phyloP scores from a whole-genome alignment of 257 asterid species.

The Scutellaria barbata region DNA sequence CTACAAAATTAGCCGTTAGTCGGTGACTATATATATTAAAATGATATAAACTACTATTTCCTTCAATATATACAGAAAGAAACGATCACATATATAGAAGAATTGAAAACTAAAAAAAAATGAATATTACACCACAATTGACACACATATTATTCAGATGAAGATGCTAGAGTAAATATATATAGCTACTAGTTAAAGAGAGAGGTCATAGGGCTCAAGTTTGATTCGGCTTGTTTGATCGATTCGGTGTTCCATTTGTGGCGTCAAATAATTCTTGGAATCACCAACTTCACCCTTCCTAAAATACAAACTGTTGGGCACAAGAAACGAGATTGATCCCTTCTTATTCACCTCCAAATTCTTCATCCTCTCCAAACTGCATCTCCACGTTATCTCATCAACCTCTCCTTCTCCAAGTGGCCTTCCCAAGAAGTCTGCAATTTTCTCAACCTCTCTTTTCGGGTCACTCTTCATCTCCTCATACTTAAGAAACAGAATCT shows the following conservation, averaged over 20 bases:
- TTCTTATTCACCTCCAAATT: conserved; percentile 31
- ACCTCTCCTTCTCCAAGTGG: conserved; percentile 38
- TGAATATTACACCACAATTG: no score
- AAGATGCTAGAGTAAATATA: no score
- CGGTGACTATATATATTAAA: no score
- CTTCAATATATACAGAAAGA: no score
- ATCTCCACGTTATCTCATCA: neutral
- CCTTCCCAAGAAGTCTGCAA: conserved; percentile 46
- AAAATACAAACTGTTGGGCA: conserved; percentile 44
- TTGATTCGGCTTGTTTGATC: conserved; percentile 36
- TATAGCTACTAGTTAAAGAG: neutral
- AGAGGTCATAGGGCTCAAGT: conserved; percentile 40
- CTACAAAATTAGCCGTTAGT: no score
- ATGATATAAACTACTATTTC: no score
- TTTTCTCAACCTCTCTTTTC: conserved; percentile 32
- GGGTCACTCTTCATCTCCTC: conserved; percentile 49
- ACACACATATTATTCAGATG: no score
- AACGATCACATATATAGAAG: no score
- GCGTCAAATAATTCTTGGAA: conserved; percentile 40
- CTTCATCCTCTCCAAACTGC: conserved; percentile 27
- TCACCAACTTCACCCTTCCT: conserved; percentile 53
- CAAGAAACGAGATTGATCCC: conserved; percentile 10
- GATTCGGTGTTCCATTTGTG: conserved; percentile 40
- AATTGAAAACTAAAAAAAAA: no score
- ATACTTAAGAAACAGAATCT: conserved; percentile 46